Conservation (phyloP, 2,329 filamentous ascomycete genomes). For the Dactylella cylindrospora region DNA sequence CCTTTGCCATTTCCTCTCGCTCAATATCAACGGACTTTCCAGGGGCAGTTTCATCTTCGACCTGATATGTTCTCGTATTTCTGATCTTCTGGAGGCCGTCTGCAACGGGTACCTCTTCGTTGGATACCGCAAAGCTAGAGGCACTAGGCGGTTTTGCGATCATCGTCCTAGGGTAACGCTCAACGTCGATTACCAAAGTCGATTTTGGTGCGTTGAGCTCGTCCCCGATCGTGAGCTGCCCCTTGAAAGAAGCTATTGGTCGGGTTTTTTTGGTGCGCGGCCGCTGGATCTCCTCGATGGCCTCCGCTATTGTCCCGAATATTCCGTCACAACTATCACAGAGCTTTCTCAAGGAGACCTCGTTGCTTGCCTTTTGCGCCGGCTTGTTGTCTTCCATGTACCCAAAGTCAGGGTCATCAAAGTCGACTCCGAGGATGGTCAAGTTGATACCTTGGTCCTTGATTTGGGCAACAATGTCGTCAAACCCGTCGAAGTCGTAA, state of each 20-base stretch:
- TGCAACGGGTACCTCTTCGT: constrained; percentile 50
- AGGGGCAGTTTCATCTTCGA: constrained; percentile 71
- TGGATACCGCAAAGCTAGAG: constrained; percentile 70
- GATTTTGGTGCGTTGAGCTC: constrained; percentile 66
- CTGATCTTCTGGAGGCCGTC: constrained; percentile 68
- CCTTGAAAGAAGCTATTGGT: constrained; percentile 77
- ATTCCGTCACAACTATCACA: constrained; percentile 69
- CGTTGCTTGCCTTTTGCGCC: constrained; percentile 71
- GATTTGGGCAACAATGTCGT: constrained; percentile 71
- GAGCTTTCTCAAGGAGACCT: constrained; percentile 66
- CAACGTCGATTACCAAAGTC: constrained; percentile 79
- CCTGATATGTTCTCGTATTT: constrained; percentile 74
- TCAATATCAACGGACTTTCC: constrained; percentile 81
- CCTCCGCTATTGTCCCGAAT: constrained; percentile 83
- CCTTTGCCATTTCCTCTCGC: constrained; percentile 81
- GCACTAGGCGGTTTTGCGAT: constrained; percentile 72
- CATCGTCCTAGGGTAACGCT: constrained; percentile 86
- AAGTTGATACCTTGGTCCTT: constrained; percentile 76
- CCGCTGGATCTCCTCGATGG: constrained; percentile 74
- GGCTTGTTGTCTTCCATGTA: constrained; percentile 90
- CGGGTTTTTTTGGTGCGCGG: constrained; percentile 75
- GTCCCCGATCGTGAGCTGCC: constrained; percentile 76
- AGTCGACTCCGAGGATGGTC: constrained; percentile 81
- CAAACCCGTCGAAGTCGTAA: constrained; percentile 71
- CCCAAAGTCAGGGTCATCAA: constrained; percentile 85